Evolutionary conservation across 495 filamentous ascomycete genomes (phyloP).

Genomic region (Aspergillus hancockii): DNA sequence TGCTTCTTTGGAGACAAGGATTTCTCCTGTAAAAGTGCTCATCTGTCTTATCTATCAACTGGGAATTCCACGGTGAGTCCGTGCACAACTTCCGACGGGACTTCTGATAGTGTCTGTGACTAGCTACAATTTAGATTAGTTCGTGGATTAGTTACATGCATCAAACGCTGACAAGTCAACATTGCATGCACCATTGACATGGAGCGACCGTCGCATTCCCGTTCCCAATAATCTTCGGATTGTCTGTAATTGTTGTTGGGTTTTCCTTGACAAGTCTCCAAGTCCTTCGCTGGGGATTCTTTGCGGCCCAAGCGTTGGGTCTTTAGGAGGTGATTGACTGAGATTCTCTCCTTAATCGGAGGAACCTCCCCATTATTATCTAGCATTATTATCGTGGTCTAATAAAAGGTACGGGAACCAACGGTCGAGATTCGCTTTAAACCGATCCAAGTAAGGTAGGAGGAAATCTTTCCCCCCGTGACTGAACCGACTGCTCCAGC

Average conservation of each 20-base stretch:
- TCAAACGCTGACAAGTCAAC: slow-evolving; percentile 4
- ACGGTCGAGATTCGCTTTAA: background rate
- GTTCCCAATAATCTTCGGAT: background rate
- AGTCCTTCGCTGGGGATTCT: background rate
- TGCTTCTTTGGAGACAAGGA: background rate
- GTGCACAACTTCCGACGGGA: background rate
- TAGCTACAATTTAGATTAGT: slow-evolving; percentile 4
- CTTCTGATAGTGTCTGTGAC: background rate
- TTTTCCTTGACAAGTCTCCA: background rate
- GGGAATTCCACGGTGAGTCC: background rate
- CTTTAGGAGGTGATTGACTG: background rate
- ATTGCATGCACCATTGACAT: slow-evolving; percentile 1
- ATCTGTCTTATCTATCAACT: background rate
- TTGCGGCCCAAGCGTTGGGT: slow-evolving; percentile 12
- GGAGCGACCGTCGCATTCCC: background rate
- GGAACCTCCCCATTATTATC: background rate
- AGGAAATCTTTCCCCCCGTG: background rate
- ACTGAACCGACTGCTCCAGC: background rate
- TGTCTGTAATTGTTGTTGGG: background rate
- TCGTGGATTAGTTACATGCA: background rate
- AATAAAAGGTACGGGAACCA: too few relatives aligned
- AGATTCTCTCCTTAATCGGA: background rate
- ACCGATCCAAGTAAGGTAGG: background rate
- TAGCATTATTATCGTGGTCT: background rate
- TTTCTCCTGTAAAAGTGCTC: too few relatives aligned